A percentile compares a stretch with the other conserved stretches of the same genome.
Evolutionary conservation across 768 basidiomycete species (phyloP).

Genomic region (Lentinula lateritia): DNA sequence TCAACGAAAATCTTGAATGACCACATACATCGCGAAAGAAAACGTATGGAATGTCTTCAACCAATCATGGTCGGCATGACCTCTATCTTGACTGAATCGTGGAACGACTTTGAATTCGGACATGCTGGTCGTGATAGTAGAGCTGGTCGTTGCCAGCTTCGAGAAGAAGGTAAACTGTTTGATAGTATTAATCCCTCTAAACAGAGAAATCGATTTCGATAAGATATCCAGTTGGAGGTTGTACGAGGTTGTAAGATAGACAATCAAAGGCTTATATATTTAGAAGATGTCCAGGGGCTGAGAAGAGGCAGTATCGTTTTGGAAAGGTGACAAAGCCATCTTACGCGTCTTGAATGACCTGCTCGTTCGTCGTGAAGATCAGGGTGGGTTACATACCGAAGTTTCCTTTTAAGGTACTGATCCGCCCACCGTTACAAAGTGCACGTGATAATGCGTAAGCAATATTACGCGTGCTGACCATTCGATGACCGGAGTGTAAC

Average conservation of each 20-base stretch:
- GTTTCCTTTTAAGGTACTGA: not conserved
- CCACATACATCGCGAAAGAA: slow-evolving; percentile 61
- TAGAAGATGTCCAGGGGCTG: not conserved
- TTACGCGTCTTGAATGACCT: not conserved
- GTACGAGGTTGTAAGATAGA: not conserved
- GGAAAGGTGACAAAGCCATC: not conserved
- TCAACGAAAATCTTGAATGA: not conserved
- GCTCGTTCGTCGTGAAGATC: not conserved
- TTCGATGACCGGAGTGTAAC: not conserved
- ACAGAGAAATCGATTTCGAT: no score
- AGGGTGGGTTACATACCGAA: not conserved
- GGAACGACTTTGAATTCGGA: slow-evolving; percentile 25
- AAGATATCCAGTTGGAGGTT: no score
- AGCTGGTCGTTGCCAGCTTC: no score
- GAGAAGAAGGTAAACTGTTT: no score
- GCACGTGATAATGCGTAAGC: not conserved
- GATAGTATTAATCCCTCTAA: no score
- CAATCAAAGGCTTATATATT: not conserved
- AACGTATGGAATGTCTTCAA: slow-evolving; percentile 87
- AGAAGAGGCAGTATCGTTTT: not conserved
- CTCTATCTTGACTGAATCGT: slow-evolving; percentile 59
- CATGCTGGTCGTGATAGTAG: not conserved
- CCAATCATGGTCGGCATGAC: slow-evolving; percentile 79
- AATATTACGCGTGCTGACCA: not conserved
- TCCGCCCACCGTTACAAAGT: not conserved